Conservation (phyloP, 1,284 basidiomycete species). For the Sanghuangporus sanghuang region DNA sequence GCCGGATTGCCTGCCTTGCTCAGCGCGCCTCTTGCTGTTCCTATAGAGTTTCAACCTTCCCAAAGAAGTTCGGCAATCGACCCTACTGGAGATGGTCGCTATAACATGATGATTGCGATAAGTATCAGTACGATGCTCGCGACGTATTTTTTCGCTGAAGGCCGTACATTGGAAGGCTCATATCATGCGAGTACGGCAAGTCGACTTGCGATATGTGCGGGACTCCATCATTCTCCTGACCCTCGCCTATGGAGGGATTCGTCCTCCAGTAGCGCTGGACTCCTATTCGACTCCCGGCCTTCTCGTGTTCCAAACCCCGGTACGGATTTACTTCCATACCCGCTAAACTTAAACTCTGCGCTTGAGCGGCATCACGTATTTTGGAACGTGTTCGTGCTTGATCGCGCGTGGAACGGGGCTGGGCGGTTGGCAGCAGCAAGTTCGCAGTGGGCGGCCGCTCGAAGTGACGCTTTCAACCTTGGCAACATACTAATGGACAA, state of each 20-base stretch:
- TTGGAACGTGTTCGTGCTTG: constrained; percentile 17
- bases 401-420: constrained; percentile 12
- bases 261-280: background rate
- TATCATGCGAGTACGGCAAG: constrained; percentile 16
- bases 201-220: constrained; percentile 8
- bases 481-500: background rate
- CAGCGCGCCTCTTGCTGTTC: background rate
- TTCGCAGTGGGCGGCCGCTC: background rate
- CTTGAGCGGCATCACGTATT: constrained; percentile 10
- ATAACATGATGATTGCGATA: constrained; percentile 5
- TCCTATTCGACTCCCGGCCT: background rate
- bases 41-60: background rate
- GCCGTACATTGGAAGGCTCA: constrained; percentile 10
- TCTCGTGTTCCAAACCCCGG: background rate
- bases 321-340: background rate
- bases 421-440: constrained; percentile 1
- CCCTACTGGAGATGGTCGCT: background rate
- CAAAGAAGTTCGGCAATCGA: background rate
- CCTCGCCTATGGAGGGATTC: background rate
- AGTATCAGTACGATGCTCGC: constrained; percentile 11
- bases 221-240: constrained; percentile 9
- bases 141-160: constrained; percentile 16
- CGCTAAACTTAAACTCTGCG: background rate
- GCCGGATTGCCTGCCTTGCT: constrained; percentile 8
- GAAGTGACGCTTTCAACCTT: background rate